Evolutionary conservation across 768 basidiomycete species (phyloP).

Genomic region (Rubroboletus satanas): DNA sequence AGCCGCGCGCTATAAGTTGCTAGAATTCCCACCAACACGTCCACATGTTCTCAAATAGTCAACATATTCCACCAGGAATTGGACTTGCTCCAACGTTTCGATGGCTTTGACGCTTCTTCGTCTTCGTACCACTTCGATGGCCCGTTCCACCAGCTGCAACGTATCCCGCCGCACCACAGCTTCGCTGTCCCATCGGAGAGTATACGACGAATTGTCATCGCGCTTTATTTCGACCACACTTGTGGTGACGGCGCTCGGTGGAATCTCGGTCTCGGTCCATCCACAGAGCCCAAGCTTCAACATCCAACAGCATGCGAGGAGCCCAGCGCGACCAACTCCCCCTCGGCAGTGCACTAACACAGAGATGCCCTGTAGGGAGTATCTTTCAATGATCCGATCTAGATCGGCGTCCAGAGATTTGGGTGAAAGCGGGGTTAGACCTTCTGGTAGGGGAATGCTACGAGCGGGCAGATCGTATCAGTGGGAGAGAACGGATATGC

Average conservation of each 20-base stretch:
- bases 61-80: conserved; percentile 75
- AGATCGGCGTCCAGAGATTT: conserved; percentile 64
- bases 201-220: neutral
- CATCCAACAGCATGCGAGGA: conserved; percentile 91
- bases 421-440: conserved; percentile 66
- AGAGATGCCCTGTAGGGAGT: conserved; percentile 67
- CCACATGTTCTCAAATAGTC: conserved; percentile 45
- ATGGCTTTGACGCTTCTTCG: conserved; percentile 86
- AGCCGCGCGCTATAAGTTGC: neutral
- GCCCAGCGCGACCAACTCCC: conserved; percentile 89
- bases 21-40: neutral
- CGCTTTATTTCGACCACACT: conserved; percentile 12
- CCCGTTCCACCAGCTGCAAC: conserved; percentile 65
- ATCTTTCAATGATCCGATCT: conserved; percentile 57
- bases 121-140: conserved; percentile 67
- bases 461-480: neutral
- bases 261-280: conserved; percentile 42
- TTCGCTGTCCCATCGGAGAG: conserved; percentile 20
- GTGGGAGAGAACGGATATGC: neutral
- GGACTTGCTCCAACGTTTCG: conserved; percentile 91
- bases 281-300: conserved; percentile 88
- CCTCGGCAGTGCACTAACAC: conserved; percentile 90
- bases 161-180: conserved; percentile 40
- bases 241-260: neutral
- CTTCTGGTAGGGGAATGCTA: conserved; percentile 87